These are phyloP conservation scores for Hypoxylon cercidicola DNA, from an alignment of 495 filamentous ascomycete species.

Conservation along the genomic window DNA sequence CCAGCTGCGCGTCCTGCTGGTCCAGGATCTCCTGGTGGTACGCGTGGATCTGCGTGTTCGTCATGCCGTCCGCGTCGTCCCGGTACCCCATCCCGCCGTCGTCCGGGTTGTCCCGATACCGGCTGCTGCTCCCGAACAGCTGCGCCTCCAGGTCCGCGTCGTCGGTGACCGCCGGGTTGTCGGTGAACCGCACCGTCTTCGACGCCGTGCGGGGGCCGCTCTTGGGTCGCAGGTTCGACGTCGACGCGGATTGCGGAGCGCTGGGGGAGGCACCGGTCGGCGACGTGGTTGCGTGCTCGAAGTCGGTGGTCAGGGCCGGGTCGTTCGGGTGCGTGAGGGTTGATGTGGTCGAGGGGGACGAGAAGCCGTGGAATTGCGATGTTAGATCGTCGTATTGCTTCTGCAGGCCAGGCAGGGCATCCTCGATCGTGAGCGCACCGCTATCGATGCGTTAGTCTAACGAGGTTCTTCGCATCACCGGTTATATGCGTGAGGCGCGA, in stretches of 20 bases:
- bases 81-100: slow-evolving; percentile 65
- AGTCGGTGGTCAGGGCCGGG: slow-evolving; percentile 71
- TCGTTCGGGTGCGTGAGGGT: slow-evolving; percentile 73
- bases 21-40: slow-evolving; percentile 82
- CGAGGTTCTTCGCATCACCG: background rate
- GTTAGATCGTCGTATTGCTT: slow-evolving; percentile 69
- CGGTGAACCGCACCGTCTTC: slow-evolving; percentile 94
- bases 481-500: slow-evolving; percentile 3
- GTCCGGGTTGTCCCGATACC: slow-evolving; percentile 62
- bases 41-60: slow-evolving; percentile 87
- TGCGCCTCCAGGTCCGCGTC: slow-evolving; percentile 61
- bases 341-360: slow-evolving; percentile 57
- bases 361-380: slow-evolving; percentile 69
- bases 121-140: slow-evolving; percentile 73
- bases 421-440: slow-evolving; percentile 55
- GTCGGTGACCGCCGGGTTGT: slow-evolving; percentile 61
- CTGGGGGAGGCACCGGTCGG: slow-evolving; percentile 51
- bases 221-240: slow-evolving; percentile 40
- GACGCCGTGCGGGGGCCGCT: slow-evolving; percentile 45
- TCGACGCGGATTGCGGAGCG: slow-evolving; percentile 63
- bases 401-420: slow-evolving; percentile 62
- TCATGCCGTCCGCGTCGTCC: slow-evolving; percentile 55
- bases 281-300: slow-evolving; percentile 69
- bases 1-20: slow-evolving; percentile 94
- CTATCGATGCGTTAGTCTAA: slow-evolving; percentile 45